phyloP scores from a whole-genome alignment of 495 filamentous ascomycete genomes.

The Neurospora sp. region DNA sequence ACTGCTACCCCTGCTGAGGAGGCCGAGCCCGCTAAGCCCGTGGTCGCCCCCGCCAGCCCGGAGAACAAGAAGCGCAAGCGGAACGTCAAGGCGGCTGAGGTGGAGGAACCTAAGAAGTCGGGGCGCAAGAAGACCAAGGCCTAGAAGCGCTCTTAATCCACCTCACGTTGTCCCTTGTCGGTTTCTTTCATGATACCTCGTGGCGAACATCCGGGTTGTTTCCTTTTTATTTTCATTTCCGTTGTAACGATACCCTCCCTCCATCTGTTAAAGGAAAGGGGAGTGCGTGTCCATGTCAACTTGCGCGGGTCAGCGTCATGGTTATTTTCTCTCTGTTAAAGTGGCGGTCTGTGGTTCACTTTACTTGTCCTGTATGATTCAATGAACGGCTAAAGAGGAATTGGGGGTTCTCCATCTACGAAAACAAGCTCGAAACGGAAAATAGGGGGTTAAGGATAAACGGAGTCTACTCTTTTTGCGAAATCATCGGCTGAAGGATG shows the following conservation, averaged over 20 bases:
- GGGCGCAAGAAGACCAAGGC: constrained; percentile 41
- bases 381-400: constrained; percentile 1
- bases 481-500: neutral
- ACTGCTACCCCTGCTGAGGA: constrained; percentile 39
- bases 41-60: constrained; percentile 38
- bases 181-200: constrained; percentile 22
- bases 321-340: neutral
- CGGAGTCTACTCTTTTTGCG: neutral
- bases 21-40: constrained; percentile 41
- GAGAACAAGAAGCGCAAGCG: constrained; percentile 59
- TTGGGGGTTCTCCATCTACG: neutral
- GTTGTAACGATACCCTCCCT: constrained; percentile 6
- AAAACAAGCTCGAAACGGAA: neutral
- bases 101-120: constrained; percentile 43
- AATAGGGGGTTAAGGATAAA: neutral
- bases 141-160: constrained; percentile 6
- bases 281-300: neutral
- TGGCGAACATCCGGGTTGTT: constrained; percentile 6
- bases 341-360: constrained; percentile 1
- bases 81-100: constrained; percentile 33
- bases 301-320: neutral
- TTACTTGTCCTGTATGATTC: constrained; percentile 7
- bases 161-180: constrained; percentile 8
- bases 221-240: neutral
- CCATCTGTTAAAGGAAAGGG: neutral